Evolutionary conservation across 805 yeast species (phyloP), one percentile per base, ranked within the genome.

Genomic region (Monosporozyma siamensis): DNA sequence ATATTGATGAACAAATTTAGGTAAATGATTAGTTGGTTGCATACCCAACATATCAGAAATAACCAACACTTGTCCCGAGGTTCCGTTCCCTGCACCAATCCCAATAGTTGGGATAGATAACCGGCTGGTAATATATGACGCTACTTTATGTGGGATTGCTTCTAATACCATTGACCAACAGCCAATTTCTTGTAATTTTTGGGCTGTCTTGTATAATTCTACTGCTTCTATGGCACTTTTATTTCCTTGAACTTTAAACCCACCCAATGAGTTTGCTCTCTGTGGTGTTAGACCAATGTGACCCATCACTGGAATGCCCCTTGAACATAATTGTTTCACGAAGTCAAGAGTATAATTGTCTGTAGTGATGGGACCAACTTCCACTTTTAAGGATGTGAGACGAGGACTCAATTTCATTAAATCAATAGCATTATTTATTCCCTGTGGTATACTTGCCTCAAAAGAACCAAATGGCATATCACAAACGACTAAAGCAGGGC

Each of bases 211-310:
- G 36, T 72, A 69, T 2, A 90, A 66, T 12, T 70, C 63, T 4
- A 69, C 38, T 0, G 95, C 94, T 26, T 71, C 69, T 3, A 59
- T 58, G 0, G 67, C 64, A 0, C 77, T 67, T 38, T 66, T 66
- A 46, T 67, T 74, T 0, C 95, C 97, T 60, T 90, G 98, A 1
- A 85, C 82, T 61, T 79, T 82, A 64, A 81, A 90, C 0, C 98
- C 98, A 17, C 96, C 89, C 11, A 83, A 57, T 0, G 85, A 58
- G 48, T 85, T 77, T 47, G 78, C 78, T 34, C 85, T 73, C 59
- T 92, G 97, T 2, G 98, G 98, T 4, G 95, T 86, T 25, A 90
- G 67, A 0, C 98, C 98, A 24, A 86, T 76, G 61, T 90, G 98
- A 1, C 94, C 97, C 65, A 86, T 72, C 2, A 88, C 88, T 0